A percentile compares a stretch with the other conserved stretches of the same genome.
These are phyloP conservation scores for Ganoderma leucocontextum DNA, from an alignment of 1,284 basidiomycete species.

Conservation along the genomic window DNA sequence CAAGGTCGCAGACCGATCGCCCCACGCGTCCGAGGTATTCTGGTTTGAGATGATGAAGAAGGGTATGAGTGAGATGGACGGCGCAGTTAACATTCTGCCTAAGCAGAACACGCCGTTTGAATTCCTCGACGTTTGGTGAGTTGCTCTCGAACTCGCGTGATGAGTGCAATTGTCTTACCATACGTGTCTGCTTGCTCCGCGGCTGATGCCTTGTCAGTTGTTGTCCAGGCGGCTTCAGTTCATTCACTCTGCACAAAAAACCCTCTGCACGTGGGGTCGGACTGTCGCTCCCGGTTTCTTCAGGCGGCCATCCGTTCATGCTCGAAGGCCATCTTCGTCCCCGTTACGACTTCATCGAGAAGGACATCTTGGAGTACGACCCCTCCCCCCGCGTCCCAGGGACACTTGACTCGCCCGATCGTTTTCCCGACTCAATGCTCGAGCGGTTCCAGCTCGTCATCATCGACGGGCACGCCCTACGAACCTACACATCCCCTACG, in stretches of 20 bases:
- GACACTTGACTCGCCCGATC: constrained; percentile 3
- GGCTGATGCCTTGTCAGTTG: constrained; percentile 29
- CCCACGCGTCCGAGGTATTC: background rate
- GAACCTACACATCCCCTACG: constrained; percentile 18
- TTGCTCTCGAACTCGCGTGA: background rate
- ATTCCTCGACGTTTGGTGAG: constrained; percentile 42
- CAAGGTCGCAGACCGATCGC: constrained; percentile 3
- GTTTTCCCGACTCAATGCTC: constrained; percentile 18
- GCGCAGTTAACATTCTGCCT: constrained; percentile 30
- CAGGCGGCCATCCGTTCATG: constrained; percentile 37
- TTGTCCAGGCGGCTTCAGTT: constrained; percentile 42
- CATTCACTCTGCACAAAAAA: constrained; percentile 38
- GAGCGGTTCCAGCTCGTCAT: constrained; percentile 41
- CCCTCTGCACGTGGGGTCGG: constrained; percentile 36
- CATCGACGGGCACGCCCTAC: constrained; percentile 43
- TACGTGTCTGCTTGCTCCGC: background rate
- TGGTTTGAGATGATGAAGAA: constrained; percentile 32
- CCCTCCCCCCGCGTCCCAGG: constrained; percentile 20
- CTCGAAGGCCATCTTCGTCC: constrained; percentile 25
- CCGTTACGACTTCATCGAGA: constrained; percentile 35
- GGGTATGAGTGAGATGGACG: constrained; percentile 38
- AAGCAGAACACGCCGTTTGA: constrained; percentile 25
- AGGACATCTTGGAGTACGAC: constrained; percentile 36
- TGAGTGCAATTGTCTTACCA: background rate
- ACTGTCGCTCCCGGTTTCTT: constrained; percentile 37